A percentile compares a stretch with the other conserved stretches of the same genome.
These are phyloP conservation scores for Tylopilus sp. DNA, from an alignment of 1,284 basidiomycete genomes.

Conservation along the genomic window DNA sequence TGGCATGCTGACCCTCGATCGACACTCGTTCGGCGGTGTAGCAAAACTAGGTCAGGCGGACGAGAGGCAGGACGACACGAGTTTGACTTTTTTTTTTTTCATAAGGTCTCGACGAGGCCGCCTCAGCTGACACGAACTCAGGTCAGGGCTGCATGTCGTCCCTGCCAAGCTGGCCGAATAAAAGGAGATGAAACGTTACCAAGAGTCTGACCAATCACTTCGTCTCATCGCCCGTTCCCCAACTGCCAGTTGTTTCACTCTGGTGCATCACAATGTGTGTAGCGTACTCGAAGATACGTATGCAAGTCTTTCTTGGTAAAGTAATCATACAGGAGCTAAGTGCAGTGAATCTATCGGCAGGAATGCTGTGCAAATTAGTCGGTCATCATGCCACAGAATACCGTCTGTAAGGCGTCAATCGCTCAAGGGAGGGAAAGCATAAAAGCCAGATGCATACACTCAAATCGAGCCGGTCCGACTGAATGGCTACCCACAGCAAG, in stretches of 20 bases:
- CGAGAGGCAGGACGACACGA: background rate
- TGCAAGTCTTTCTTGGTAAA: background rate
- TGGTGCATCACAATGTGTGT: background rate
- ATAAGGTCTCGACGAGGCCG: background rate
- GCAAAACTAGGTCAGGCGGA: background rate
- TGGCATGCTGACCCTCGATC: background rate
- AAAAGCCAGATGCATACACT: constrained; percentile 1
- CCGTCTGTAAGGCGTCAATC: constrained; percentile 1
- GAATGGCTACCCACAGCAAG: constrained; percentile 2
- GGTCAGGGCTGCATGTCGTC: background rate
- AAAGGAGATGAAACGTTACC: background rate
- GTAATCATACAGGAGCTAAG: background rate
- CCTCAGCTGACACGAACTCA: background rate
- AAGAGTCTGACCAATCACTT: background rate
- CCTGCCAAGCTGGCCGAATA: background rate
- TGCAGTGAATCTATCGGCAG: background rate
- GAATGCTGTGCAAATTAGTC: background rate
- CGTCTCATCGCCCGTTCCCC: background rate
- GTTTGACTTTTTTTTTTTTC: too few species aligned
- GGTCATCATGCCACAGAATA: background rate
- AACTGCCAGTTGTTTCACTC: background rate
- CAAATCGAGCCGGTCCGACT: background rate
- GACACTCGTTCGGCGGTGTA: background rate
- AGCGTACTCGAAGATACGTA: background rate
- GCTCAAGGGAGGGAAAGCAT: background rate